Evolutionary conservation across 2,329 filamentous ascomycete species (phyloP).

Genomic region (Colletotrichum tofieldiae): DNA sequence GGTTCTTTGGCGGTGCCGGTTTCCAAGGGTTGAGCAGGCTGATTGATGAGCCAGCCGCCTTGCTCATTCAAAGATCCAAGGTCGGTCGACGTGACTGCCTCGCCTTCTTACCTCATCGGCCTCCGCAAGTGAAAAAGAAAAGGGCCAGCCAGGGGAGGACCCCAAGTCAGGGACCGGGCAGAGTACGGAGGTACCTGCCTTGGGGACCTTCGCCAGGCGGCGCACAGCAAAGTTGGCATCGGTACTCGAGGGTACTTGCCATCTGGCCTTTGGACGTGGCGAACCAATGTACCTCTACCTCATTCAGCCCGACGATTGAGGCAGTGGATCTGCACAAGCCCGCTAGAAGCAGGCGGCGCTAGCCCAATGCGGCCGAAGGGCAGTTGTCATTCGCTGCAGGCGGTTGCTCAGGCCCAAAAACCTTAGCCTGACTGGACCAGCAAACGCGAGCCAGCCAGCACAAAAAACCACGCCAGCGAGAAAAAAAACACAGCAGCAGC

Average conservation of each 20-base stretch:
- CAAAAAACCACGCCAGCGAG: neutral
- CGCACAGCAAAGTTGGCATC: slow-evolving; percentile 3
- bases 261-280: neutral
- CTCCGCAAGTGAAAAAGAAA: neutral
- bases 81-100: slow-evolving; percentile 15
- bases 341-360: slow-evolving; percentile 16
- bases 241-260: slow-evolving; percentile 16
- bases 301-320: slow-evolving; percentile 27
- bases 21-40: neutral
- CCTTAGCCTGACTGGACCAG: slow-evolving; percentile 31
- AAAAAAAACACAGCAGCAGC: neutral
- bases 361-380: slow-evolving; percentile 12
- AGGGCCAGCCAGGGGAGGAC: neutral
- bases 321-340: slow-evolving; percentile 39
- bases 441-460: neutral
- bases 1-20: too few species aligned
- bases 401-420: slow-evolving; percentile 38
- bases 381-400: slow-evolving; percentile 41
- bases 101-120: slow-evolving; percentile 36
- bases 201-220: slow-evolving; percentile 10
- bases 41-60: neutral
- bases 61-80: neutral
- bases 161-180: slow-evolving; percentile 22
- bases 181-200: slow-evolving; percentile 23
- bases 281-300: slow-evolving; percentile 8